phyloP scores from a whole-genome alignment of 2,329 filamentous ascomycete genomes.

The Alternaria metachromatica region DNA sequence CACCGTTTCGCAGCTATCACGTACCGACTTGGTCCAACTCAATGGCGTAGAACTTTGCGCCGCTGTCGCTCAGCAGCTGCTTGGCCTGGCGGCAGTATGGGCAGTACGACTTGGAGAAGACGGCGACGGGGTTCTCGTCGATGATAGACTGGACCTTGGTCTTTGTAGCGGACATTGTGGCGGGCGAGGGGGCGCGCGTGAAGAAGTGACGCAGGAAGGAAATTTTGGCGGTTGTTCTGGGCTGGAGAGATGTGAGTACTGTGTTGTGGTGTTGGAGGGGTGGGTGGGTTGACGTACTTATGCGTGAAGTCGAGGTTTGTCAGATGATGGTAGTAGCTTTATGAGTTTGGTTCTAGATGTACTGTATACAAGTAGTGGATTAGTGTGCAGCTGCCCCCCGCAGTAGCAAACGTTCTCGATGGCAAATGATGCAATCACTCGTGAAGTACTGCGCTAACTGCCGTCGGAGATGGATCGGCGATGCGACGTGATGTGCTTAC shows the following conservation, averaged over 20 bases:
- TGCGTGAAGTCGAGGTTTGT: not conserved
- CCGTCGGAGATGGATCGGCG: constrained; percentile 10
- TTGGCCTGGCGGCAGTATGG: constrained; percentile 88
- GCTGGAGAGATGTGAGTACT: constrained; percentile 1
- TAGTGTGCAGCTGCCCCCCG: constrained; percentile 39
- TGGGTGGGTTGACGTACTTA: not conserved
- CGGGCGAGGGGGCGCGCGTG: constrained; percentile 62
- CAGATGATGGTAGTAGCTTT: not conserved
- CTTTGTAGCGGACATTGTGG: constrained; percentile 82
- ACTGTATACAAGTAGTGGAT: constrained; percentile 25
- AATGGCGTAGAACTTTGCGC: constrained; percentile 75
- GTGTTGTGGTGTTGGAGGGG: not conserved
- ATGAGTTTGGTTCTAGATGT: constrained; percentile 12
- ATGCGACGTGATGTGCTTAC: constrained; percentile 14
- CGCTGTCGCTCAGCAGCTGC: constrained; percentile 70
- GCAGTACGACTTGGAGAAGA: constrained; percentile 98
- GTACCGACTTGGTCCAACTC: constrained; percentile 87
- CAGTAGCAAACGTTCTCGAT: constrained; percentile 23
- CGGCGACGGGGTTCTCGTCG: constrained; percentile 85
- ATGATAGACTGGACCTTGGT: constrained; percentile 86
- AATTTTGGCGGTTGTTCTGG: constrained; percentile 57
- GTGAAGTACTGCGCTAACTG: constrained; percentile 12
- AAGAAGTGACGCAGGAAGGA: constrained; percentile 78
- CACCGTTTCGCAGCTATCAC: constrained; percentile 46
- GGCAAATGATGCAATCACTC: constrained; percentile 43